Percentiles rank a stretch among this genome's conserved stretches.
These are phyloP conservation scores for Gloeostereum incarnatum DNA, from an alignment of 768 basidiomycete species.

Conservation along the genomic window DNA sequence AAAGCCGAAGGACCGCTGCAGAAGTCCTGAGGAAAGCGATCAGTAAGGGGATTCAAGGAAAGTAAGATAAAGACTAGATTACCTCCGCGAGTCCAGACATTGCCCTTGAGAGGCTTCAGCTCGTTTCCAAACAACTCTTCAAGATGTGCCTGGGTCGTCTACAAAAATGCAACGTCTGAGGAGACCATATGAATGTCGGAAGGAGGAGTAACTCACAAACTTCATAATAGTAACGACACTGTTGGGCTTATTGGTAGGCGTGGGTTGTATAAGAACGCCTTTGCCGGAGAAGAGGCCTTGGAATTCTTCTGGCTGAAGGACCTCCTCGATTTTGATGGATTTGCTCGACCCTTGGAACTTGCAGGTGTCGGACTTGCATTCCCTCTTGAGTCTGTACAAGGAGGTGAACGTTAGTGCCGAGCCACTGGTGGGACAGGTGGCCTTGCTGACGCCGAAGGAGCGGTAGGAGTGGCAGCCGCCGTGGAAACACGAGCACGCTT, in stretches of 20 bases:
- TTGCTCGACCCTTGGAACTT: conserved; percentile 30
- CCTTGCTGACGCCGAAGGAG: conserved; percentile 14
- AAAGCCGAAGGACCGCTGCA: conserved; percentile 7
- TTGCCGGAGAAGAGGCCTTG: conserved; percentile 23
- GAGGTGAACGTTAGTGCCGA: not conserved
- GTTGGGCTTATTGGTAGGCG: conserved; percentile 28
- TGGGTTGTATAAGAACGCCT: conserved; percentile 27
- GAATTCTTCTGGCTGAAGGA: conserved; percentile 25
- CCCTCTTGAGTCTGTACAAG: conserved; percentile 24
- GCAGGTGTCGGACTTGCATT: conserved; percentile 25
- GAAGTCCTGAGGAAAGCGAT: conserved; percentile 7
- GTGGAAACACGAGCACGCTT: conserved; percentile 18
- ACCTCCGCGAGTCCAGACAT: conserved; percentile 24
- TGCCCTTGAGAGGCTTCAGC: conserved; percentile 25
- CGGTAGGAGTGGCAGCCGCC: conserved; percentile 2
- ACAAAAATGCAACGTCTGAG: not conserved
- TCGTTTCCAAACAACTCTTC: conserved; percentile 23
- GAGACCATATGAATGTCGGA: not conserved
- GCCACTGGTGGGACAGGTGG: conserved; percentile 6
- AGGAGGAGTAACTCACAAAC: conserved; percentile 17
- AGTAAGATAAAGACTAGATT: conserved; percentile 2
- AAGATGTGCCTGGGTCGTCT: conserved; percentile 15
- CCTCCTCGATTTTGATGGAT: conserved; percentile 29
- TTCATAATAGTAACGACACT: conserved; percentile 29
- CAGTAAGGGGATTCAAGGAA: not conserved